Conservation (phyloP, 1,139 yeast species). For the Debaryomycetaceae sp. region DNA sequence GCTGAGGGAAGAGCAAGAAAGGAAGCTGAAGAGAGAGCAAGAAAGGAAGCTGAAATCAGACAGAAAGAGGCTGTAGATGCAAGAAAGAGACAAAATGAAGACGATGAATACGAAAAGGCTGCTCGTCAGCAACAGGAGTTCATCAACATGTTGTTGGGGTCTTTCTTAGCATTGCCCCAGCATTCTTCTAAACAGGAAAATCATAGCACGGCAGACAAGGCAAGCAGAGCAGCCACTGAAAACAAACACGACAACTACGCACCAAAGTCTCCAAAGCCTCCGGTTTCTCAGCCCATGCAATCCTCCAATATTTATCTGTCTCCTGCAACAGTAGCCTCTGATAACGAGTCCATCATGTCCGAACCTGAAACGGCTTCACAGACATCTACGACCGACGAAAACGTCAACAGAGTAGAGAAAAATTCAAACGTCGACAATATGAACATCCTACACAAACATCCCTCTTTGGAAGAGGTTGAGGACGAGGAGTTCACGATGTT, state of each 20-base stretch:
- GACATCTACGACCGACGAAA: conserved; percentile 3
- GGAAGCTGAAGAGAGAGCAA: conserved; percentile 8
- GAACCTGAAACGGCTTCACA: conserved; percentile 15
- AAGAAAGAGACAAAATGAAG: background rate
- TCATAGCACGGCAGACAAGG: background rate
- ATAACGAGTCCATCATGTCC: conserved; percentile 21
- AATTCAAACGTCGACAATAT: background rate
- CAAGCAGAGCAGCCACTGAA: too few relatives aligned
- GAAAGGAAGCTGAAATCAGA: conserved; percentile 4
- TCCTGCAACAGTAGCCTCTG: conserved; percentile 10
- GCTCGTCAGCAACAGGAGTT: conserved; percentile 1
- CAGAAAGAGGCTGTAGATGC: conserved; percentile 11
- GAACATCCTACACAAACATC: conserved; percentile 15
- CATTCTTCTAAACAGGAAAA: too few relatives aligned
- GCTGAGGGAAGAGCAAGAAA: conserved; percentile 12
- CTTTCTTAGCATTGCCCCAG: background rate
- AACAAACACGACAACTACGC: too few relatives aligned
- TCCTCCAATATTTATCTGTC: background rate
- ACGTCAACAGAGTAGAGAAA: background rate
- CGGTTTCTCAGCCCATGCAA: background rate
- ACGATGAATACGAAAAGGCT: background rate
- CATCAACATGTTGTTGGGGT: background rate
- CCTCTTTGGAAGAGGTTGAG: conserved; percentile 31
- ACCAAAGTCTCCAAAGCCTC: background rate
- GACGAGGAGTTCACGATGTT: conserved; percentile 33